Evolutionary conservation across 495 filamentous ascomycete genomes (phyloP), one percentile per base, ranked within the genome.

Genomic region (Pseudevernia furfuracea): DNA sequence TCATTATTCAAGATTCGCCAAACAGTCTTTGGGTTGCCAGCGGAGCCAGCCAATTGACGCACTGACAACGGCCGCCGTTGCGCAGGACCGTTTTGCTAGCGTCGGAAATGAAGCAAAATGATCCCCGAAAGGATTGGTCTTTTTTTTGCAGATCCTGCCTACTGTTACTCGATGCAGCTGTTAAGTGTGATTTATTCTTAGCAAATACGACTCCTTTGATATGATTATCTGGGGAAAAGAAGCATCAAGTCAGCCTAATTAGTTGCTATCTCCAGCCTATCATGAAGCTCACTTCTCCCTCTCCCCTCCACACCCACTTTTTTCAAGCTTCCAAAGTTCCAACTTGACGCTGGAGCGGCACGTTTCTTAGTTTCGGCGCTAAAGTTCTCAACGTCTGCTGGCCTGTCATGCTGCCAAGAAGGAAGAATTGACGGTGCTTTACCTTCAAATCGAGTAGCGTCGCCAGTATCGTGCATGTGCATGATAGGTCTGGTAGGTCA

Each of bases 151-250:
- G 30, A 25, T 38, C 32, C 2, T 58, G 6, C 4, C 14, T 21
- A 4, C 10, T 11, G 28, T 39, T 12, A 10, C 41, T 23, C 55
- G 55, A 59, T 59, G 17, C 36, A 41, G 53, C 10, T 9, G 7
- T 59, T 57, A 48, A 25, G 15, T 44, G 19, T 17, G n/a, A 23
- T 52, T 58, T 59, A 59, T 59, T 64, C 41, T 64, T 59, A 64
- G 41, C 56, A 64, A 58, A 43, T 59, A 39, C 28, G 0, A 3
- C 43, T 17, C 1, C 43, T 55, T 62, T 34, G 23, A 60, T 21
- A 46, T 44, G 2, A 34, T 49, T 52, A 2, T 15, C 19, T 52
- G 25, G 12, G 25, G 17, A 25, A 52, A 30, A 4, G n/a, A 48
- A 48, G n/a, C 25, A 39, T 53, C 32, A 48, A 48, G 34, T 59